Evolutionary conservation across 2,329 filamentous ascomycete genomes (phyloP).

Genomic region (Venturia pyrina): DNA sequence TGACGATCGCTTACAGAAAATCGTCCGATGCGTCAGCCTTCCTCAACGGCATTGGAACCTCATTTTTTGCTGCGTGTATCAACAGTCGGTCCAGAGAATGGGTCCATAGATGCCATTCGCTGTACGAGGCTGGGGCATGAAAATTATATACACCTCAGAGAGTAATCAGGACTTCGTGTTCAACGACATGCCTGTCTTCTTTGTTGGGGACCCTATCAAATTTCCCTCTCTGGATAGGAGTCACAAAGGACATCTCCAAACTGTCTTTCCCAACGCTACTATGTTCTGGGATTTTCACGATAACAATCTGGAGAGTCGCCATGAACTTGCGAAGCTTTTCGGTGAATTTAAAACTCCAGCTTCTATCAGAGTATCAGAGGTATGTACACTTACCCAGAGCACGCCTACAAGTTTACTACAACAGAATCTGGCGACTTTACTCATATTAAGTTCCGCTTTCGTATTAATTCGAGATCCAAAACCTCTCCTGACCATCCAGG

Average conservation of each 20-base stretch:
- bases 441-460: constrained; percentile 44
- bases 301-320: constrained; percentile 40
- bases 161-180: constrained; percentile 43
- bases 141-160: constrained; percentile 43
- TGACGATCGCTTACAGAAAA: background rate
- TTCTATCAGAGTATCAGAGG: constrained; percentile 33
- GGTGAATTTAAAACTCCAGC: constrained; percentile 39
- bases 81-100: constrained; percentile 36
- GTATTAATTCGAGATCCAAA: constrained; percentile 33
- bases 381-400: constrained; percentile 38
- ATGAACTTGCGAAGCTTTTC: constrained; percentile 44
- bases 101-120: constrained; percentile 37
- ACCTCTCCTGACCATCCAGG: constrained; percentile 28
- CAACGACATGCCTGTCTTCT: constrained; percentile 35
- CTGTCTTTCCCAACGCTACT: constrained; percentile 25
- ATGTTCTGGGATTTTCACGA: constrained; percentile 33
- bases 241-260: constrained; percentile 26
- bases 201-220: constrained; percentile 34
- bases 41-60: constrained; percentile 42
- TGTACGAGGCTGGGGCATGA: constrained; percentile 40
- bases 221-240: constrained; percentile 31
- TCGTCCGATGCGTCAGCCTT: constrained; percentile 28
- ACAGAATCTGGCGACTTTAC: constrained; percentile 34
- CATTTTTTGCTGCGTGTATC: constrained; percentile 38
- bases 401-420: constrained; percentile 32